A percentile compares a stretch with the other conserved stretches of the same genome.
These are phyloP conservation scores for Ascochyta rabiei DNA, from an alignment of 2,329 filamentous ascomycete species.

Conservation along the genomic window DNA sequence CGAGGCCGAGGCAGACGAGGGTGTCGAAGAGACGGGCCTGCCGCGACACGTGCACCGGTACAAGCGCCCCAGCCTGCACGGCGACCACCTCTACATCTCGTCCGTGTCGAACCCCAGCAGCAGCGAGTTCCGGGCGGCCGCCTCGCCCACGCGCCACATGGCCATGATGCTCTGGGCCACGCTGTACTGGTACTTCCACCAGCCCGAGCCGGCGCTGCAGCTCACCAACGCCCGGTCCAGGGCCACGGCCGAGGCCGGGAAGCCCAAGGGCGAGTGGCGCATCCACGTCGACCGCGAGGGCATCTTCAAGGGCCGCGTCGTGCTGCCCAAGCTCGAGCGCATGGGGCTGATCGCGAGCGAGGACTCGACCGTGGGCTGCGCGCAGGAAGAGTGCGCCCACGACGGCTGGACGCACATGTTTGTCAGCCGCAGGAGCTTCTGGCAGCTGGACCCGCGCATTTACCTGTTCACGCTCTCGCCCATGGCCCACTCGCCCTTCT, in stretches of 20 bases:
- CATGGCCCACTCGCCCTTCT: constrained; percentile 55
- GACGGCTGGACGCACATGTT: constrained; percentile 82
- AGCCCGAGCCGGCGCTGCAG: constrained; percentile 71
- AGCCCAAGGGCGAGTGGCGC: constrained; percentile 83
- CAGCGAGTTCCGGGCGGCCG: constrained; percentile 77
- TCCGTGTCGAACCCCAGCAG: constrained; percentile 85
- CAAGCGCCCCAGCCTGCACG: constrained; percentile 73
- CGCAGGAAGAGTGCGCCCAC: constrained; percentile 64
- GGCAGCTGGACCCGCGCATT: constrained; percentile 86
- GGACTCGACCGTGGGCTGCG: constrained; percentile 75
- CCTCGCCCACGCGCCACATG: constrained; percentile 84
- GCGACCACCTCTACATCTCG: constrained; percentile 88
- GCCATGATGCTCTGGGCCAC: constrained; percentile 97
- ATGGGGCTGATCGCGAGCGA: constrained; percentile 85
- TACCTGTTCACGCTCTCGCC: constrained; percentile 87
- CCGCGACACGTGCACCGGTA: constrained; percentile 66
- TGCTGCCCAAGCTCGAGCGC: constrained; percentile 88
- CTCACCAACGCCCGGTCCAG: constrained; percentile 68
- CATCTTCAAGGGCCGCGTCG: constrained; percentile 80
- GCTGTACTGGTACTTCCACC: constrained; percentile 97
- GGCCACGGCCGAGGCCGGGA: constrained; percentile 68
- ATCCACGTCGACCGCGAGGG: constrained; percentile 85
- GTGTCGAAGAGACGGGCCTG: constrained; percentile 37
- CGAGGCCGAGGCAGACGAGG: constrained; percentile 38
- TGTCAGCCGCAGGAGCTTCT: constrained; percentile 79